Base-by-base conservation (phyloP, 2,329 filamentous ascomycete genomes). In the Colletotrichum australisinense region DNA sequence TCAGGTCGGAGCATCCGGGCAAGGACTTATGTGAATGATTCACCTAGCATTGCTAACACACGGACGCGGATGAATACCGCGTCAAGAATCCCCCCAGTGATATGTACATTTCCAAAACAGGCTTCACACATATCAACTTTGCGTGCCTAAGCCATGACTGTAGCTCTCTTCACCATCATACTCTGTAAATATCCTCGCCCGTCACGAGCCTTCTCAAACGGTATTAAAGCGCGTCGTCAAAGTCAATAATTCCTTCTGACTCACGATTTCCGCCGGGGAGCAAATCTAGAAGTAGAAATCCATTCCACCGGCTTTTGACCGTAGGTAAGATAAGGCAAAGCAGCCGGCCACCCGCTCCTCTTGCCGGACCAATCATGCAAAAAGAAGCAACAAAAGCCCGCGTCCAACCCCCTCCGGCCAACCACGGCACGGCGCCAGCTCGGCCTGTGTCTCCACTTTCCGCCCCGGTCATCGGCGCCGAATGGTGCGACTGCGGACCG, bases 401-500 rank as follows among this genome's bases (percentile, higher is more conserved):
- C 24, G 38, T 7, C 19, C 38, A 42, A 32, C 30, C n/a, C n/a
- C 16, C 14, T 30, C 59, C 66, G 53, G 66, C 58, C 70, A 72
- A 69, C 66, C 65, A 69, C 46, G 19, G 28, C 67, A 19, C 35
- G 62, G 30, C 52, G 60, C 22, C n/a, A 42, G 64, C 14, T 7
- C 14, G n/a, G 46, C 46, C 14, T 6, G 4, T 19, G 38, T 35
- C 28, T 28, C 62, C 62, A 55, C 62, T 64, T 55, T 64, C 46
- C 65, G 70, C 70, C 32, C 59, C 70, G 66, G 70, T 72, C 59
- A 69, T 72, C 70, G 59, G 70, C 70, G 70, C 70, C 66, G 66
- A 59, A 57, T 42, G 49, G 22, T 64, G 19, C 46, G 28, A 26
- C 30, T 26, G 24, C 42, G n/a, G 49, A 22, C 46, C 42, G 60